Percentiles rank a stretch among this genome's conserved stretches.
Evolutionary conservation across 2,329 filamentous ascomycete species (phyloP).

Genomic region (Nothopassalora personata): DNA sequence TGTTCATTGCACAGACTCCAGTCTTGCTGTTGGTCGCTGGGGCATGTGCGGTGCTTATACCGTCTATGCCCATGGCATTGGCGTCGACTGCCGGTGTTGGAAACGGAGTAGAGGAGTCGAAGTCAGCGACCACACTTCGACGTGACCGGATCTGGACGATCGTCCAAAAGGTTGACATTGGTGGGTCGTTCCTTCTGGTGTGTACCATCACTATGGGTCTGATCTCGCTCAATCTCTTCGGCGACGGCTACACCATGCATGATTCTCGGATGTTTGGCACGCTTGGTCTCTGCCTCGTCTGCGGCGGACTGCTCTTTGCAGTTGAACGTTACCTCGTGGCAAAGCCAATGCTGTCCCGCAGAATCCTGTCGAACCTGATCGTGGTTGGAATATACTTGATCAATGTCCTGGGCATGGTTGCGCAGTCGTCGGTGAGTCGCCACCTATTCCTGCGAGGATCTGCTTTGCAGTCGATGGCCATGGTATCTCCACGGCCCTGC

Average conservation of each 20-base stretch:
- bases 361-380: background rate
- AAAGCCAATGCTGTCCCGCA: slow-evolving; percentile 2
- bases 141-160: background rate
- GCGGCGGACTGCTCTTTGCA: background rate
- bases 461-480: too few species aligned
- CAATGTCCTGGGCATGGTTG: slow-evolving; percentile 1
- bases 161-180: background rate
- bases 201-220: slow-evolving; percentile 2
- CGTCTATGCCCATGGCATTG: background rate
- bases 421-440: background rate
- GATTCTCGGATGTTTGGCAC: background rate
- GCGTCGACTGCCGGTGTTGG: background rate
- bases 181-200: slow-evolving; percentile 1
- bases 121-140: background rate
- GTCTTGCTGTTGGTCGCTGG: background rate
- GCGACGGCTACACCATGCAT: background rate
- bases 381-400: background rate
- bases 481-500: background rate
- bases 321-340: background rate
- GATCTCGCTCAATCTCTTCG: background rate
- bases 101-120: background rate
- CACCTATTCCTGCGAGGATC: too few species aligned
- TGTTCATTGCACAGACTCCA: background rate
- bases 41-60: background rate
- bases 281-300: background rate